phyloP scores from a whole-genome alignment of 495 filamentous ascomycete genomes.

The Neurospora sp. region DNA sequence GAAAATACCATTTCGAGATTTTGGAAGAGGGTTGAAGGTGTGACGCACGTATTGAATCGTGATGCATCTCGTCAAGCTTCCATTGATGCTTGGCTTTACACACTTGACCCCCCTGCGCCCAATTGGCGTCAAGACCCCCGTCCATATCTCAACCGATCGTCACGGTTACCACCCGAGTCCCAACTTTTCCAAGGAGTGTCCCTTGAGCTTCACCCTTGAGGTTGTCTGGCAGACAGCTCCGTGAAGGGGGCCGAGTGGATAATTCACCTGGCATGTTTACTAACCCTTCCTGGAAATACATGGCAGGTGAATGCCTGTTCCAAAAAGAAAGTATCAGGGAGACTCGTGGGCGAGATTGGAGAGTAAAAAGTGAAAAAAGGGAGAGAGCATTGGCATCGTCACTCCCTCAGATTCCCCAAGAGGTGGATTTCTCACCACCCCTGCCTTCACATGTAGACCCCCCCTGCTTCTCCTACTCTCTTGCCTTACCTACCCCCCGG shows the following conservation, averaged over 20 bases:
- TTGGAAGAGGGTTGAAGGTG: background rate
- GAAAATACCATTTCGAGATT: background rate
- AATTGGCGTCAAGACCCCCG: background rate
- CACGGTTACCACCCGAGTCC: background rate
- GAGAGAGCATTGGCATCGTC: background rate
- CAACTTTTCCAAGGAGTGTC: background rate
- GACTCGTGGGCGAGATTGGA: background rate
- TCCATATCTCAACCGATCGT: slow-evolving; percentile 3
- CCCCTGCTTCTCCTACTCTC: background rate
- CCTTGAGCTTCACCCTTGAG: background rate
- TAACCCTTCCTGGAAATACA: background rate
- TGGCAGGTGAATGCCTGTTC: background rate
- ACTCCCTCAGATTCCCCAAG: background rate
- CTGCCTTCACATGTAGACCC: background rate
- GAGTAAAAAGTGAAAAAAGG: background rate
- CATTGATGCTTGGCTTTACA: background rate
- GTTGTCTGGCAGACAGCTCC: background rate
- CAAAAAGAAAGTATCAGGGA: background rate
- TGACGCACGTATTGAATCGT: slow-evolving; percentile 10
- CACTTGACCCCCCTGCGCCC: background rate
- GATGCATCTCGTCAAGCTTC: background rate
- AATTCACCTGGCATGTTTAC: background rate
- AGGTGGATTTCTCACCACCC: background rate
- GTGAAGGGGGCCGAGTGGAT: background rate
- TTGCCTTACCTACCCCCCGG: background rate